Evolutionary conservation across 2,329 filamentous ascomycete genomes (phyloP).

Genomic region (Aspergillaceae sp.): DNA sequence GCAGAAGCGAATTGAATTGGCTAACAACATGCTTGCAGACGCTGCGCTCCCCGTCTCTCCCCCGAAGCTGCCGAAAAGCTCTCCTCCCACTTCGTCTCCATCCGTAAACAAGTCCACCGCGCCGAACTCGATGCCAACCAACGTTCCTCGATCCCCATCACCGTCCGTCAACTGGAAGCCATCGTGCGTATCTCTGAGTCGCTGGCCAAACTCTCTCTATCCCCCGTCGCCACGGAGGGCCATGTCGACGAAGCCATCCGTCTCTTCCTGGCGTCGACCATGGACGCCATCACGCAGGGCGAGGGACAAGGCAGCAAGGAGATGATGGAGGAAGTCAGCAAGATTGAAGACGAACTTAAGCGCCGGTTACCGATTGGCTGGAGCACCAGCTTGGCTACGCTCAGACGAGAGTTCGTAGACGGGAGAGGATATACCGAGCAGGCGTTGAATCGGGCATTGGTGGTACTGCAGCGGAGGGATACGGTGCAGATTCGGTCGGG

Average conservation of each 20-base stretch:
- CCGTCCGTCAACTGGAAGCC: slow-evolving; percentile 90
- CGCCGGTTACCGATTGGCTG: slow-evolving; percentile 86
- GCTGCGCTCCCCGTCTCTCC: slow-evolving; percentile 84
- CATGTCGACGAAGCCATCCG: slow-evolving; percentile 97
- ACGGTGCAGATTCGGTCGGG: slow-evolving; percentile 50
- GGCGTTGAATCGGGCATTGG: slow-evolving; percentile 71
- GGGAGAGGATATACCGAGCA: slow-evolving; percentile 84
- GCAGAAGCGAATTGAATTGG: neutral
- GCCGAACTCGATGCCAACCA: slow-evolving; percentile 83
- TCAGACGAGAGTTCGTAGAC: slow-evolving; percentile 86
- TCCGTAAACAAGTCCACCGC: slow-evolving; percentile 85
- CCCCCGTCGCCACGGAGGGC: slow-evolving; percentile 74
- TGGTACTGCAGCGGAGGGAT: slow-evolving; percentile 78
- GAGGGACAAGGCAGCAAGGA: slow-evolving; percentile 76
- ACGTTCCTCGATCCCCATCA: slow-evolving; percentile 92
- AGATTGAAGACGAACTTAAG: slow-evolving; percentile 81
- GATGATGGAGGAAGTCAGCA: slow-evolving; percentile 78
- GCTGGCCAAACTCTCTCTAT: slow-evolving; percentile 81
- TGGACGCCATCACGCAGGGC: slow-evolving; percentile 94
- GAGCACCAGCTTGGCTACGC: slow-evolving; percentile 79
- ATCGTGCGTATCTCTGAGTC: slow-evolving; percentile 97
- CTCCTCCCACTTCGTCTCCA: slow-evolving; percentile 93
- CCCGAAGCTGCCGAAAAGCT: slow-evolving; percentile 90
- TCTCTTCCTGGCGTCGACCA: slow-evolving; percentile 89
- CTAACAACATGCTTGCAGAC: slow-evolving; percentile 42